Conservation (phyloP, 768 basidiomycete species). For the Rubroboletus satanas region DNA sequence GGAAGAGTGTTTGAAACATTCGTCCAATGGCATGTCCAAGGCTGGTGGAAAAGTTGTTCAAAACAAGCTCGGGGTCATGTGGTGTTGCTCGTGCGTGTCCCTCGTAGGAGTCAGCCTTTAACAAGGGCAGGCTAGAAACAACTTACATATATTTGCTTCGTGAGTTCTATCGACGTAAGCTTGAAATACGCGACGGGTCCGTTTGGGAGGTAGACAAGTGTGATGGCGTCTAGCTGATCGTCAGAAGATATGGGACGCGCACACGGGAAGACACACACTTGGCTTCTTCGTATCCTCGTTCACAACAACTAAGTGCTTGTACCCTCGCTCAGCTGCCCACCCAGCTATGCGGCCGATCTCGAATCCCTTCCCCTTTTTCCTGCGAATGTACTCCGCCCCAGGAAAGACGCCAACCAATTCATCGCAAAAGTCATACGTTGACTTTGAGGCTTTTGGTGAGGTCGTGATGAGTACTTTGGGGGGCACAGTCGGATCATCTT, state of each 20-base stretch:
- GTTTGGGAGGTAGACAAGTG: conserved; percentile 82
- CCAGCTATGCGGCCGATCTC: conserved; percentile 88
- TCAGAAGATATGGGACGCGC: conserved; percentile 1
- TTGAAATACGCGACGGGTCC: conserved; percentile 97
- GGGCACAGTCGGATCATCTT: conserved; percentile 65
- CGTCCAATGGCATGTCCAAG: conserved; percentile 91
- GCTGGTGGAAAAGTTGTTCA: conserved; percentile 91
- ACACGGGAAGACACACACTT: conserved; percentile 51
- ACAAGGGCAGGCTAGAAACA: background rate
- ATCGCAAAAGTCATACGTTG: conserved; percentile 90
- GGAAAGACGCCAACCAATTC: conserved; percentile 88
- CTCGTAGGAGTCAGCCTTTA: conserved; percentile 36
- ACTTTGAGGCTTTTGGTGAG: conserved; percentile 80
- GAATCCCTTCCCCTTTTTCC: conserved; percentile 87
- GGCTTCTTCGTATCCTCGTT: conserved; percentile 95
- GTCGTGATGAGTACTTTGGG: conserved; percentile 91
- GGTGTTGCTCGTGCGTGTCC: conserved; percentile 91
- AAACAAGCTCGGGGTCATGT: conserved; percentile 91
- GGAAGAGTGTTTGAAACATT: conserved; percentile 96
- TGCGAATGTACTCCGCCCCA: conserved; percentile 82
- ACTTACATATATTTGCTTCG: conserved; percentile 80
- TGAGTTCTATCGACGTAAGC: conserved; percentile 81
- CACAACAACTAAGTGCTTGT: conserved; percentile 85
- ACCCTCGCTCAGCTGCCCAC: conserved; percentile 89
- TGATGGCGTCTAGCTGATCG: conserved; percentile 73